Conservation (phyloP, 305 asterid genomes). For the Plantago lanceolata region DNA sequence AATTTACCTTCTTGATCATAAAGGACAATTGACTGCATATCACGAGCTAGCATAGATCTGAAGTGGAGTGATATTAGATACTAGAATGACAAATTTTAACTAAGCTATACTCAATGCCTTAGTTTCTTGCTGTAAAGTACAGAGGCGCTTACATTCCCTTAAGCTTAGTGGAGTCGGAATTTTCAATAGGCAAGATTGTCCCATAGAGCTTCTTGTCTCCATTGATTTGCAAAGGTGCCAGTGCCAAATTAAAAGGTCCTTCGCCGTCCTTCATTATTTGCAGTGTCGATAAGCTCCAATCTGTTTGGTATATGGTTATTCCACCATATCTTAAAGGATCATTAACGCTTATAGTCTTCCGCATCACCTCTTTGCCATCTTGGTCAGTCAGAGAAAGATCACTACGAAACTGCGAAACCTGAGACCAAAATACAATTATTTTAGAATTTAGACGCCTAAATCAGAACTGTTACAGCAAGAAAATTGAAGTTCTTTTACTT, state of each 20-base stretch:
- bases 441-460: constrained; percentile 13
- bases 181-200: constrained; percentile 61
- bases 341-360: constrained; percentile 78
- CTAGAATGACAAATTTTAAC: not conserved
- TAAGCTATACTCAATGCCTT: too few relatives aligned
- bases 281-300: constrained; percentile 78
- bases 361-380: constrained; percentile 70
- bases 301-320: constrained; percentile 77
- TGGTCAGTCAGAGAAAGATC: constrained; percentile 73
- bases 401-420: constrained; percentile 78
- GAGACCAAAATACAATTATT: constrained; percentile 16
- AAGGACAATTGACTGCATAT: constrained; percentile 77
- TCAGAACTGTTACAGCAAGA: not conserved
- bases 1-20: constrained; percentile 87
- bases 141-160: constrained; percentile 67
- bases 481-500: constrained; percentile 5
- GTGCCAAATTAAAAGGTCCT: constrained; percentile 89
- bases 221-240: constrained; percentile 76
- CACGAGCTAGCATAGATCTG: constrained; percentile 94
- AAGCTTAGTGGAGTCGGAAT: constrained; percentile 48
- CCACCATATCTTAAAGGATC: constrained; percentile 82
- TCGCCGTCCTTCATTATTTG: constrained; percentile 70
- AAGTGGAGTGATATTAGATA: not conserved
- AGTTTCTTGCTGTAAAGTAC: not conserved
- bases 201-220: constrained; percentile 90